Evolutionary conservation across 177 flowering plant genomes (phyloP), one percentile per base, ranked within the genome.

Genomic region (Tripterygium wilfordii): DNA sequence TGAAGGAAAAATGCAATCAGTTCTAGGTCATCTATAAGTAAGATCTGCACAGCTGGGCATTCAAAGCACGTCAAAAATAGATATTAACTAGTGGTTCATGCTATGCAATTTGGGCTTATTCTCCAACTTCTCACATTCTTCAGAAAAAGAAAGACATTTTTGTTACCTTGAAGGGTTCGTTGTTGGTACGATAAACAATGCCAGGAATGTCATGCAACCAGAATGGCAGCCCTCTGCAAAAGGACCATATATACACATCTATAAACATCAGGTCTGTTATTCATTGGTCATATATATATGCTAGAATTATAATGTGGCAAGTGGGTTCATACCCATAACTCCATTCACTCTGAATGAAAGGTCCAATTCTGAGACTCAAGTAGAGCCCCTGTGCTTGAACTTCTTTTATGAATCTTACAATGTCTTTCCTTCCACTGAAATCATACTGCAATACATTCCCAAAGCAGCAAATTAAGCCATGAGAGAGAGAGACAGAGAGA

Each of bases 321-420:
- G 8, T 0, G 33, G 18, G 1, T 37, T 25, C 6, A 41, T 66
- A 90, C 97, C 97, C 97, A 21, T 87, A 90, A 39, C 45, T 56
- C 97, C 97, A 90, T 79, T 90, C 97, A 39, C 62, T 32, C 58
- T 87, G 79, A 42, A 90, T 77, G 70, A 60, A 90, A 7, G 97
- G 97, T 26, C 97, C 97, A 28, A 90, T 84, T 56, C 97, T 60
- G 5, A 90, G 72, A 53, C 67, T 46, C 6, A 56, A 88, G 48
- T 82, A 87, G 14, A 87, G 64, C 5, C 97, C 96, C 60, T 82
- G 90, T 7, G 83, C 67, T 63, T 79, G 76, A 21, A 90, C 51
- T 71, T 70, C 73, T 64, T 82, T 82, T 1, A 90, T 65, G 60
- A 84, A 90, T 23, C 55, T 65, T 16, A 90, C 75, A 36, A 90